phyloP scores from a whole-genome alignment of 371 early-diverging fungal species.

The Mucor ambiguus region DNA sequence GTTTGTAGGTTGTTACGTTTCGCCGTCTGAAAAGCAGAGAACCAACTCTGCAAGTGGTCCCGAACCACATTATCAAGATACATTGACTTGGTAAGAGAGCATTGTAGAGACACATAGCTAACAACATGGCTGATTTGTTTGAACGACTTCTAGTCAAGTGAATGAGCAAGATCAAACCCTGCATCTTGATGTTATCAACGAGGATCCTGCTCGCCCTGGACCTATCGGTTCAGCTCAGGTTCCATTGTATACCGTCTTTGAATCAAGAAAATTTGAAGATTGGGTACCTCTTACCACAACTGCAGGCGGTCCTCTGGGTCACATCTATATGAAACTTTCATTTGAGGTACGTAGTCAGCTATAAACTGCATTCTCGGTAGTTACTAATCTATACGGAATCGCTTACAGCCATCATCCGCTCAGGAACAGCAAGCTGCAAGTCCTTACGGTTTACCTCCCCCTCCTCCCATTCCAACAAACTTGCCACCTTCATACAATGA shows the following conservation, averaged over 20 bases:
- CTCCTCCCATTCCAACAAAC: neutral
- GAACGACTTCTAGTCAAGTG: conserved; percentile 20
- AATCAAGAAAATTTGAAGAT: conserved; percentile 25
- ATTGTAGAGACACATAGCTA: neutral
- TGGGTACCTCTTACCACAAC: conserved; percentile 35
- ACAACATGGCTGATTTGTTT: neutral
- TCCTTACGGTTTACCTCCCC: neutral
- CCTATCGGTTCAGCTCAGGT: conserved; percentile 35
- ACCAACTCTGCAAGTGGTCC: conserved; percentile 38
- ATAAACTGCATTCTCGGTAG: neutral
- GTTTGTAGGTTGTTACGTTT: conserved; percentile 45
- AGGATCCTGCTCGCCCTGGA: conserved; percentile 37
- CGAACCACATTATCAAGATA: conserved; percentile 42
- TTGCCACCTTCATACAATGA: conserved; percentile 14
- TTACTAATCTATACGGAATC: neutral
- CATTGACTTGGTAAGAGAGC: conserved; percentile 33
- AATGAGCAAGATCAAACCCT: conserved; percentile 20
- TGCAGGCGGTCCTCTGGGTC: conserved; percentile 27
- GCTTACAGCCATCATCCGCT: neutral
- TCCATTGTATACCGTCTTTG: conserved; percentile 24
- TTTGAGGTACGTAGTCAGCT: conserved; percentile 24
- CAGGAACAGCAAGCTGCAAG: neutral
- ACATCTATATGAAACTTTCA: conserved; percentile 19
- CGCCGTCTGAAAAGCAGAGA: conserved; percentile 43
- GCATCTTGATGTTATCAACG: conserved; percentile 40